Evolutionary conservation across 352 stramenopile species (phyloP), one percentile per base, ranked within the genome.

Genomic region (Phytophthora podocarpi): DNA sequence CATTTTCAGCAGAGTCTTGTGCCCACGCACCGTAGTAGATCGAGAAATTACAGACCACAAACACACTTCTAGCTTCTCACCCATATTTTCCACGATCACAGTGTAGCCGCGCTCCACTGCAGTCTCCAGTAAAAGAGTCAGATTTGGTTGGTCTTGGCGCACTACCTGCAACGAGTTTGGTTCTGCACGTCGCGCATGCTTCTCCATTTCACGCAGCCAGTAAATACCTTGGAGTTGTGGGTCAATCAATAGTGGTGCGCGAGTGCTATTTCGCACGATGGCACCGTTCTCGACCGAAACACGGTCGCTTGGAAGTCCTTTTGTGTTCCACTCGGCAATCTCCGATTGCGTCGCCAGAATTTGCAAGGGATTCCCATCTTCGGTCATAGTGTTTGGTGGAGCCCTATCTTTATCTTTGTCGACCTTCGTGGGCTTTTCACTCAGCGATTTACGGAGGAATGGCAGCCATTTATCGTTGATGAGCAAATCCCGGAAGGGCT

Each of bases 281-380:
- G 87, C 82, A n/a, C 85, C 93, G 37, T 98, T 98, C 36, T 98
- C 91, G 20, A 91, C 69, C 0, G 87, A 97, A 11, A 98, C 90
- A 4, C 86, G 82, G 50, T 98, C 93, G 28, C 84, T 93, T 4
- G 93, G 91, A 9, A 98, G 60, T 0, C 90, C 89, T 56, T 88
- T 70, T 0, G 89, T 93, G 30, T 75, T 90, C 89, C 91, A 97
- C 40, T 92, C 80, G 1, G 89, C 87, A 24, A 97, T 78, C 16
- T 97, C 89, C 0, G 90, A 80, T 18, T 82, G 67, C 1, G 74
- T 89, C 3, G 81, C 79, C 15, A 97, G 64, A 24, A 97, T 72
- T n/a, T 70, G 45, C 26, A 97, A 71, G 6, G 85, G 80, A 46
- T 89, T 89, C 13, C 52, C 53, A 55, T 70, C 72, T 74, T 37